phyloP scores from a whole-genome alignment of 352 stramenopile species.

The Phytophthora tentaculata region DNA sequence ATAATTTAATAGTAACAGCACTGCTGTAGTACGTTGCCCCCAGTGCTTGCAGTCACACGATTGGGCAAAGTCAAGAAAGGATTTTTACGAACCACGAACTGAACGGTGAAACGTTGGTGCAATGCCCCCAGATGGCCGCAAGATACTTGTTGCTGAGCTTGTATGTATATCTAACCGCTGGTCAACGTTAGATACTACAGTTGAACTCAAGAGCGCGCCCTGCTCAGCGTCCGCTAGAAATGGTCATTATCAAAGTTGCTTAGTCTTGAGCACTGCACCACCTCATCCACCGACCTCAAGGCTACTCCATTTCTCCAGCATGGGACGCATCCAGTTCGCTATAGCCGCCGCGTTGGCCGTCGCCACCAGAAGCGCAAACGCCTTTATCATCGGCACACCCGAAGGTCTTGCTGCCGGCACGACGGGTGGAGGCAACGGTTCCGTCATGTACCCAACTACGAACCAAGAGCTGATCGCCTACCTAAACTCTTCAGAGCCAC shows the following conservation, averaged over 20 bases:
- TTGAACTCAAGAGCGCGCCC: not conserved
- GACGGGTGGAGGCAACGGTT: slow-evolving; percentile 36
- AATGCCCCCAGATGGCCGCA: not conserved
- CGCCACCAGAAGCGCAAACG: slow-evolving; percentile 7
- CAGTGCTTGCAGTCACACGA: not conserved
- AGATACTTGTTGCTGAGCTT: too few species aligned
- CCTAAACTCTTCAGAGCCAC: not conserved
- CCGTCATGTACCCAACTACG: slow-evolving; percentile 33
- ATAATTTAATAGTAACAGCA: not conserved
- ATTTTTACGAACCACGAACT: not conserved
- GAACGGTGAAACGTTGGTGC: not conserved
- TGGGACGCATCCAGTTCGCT: not conserved
- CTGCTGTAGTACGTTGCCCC: not conserved
- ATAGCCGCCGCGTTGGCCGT: slow-evolving; percentile 3
- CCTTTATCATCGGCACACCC: slow-evolving; percentile 22
- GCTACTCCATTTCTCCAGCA: not conserved
- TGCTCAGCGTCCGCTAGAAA: not conserved
- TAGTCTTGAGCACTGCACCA: not conserved
- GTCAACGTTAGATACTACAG: not conserved
- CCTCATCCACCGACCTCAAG: not conserved
- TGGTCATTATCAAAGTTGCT: not conserved
- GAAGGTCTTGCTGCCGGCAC: slow-evolving; percentile 31
- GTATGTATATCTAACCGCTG: not conserved
- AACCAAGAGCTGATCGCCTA: slow-evolving; percentile 36
- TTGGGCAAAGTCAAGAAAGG: not conserved